These are phyloP conservation scores for Fusarium heterosporum DNA, from an alignment of 2,329 filamentous ascomycete genomes.

Conservation along the genomic window DNA sequence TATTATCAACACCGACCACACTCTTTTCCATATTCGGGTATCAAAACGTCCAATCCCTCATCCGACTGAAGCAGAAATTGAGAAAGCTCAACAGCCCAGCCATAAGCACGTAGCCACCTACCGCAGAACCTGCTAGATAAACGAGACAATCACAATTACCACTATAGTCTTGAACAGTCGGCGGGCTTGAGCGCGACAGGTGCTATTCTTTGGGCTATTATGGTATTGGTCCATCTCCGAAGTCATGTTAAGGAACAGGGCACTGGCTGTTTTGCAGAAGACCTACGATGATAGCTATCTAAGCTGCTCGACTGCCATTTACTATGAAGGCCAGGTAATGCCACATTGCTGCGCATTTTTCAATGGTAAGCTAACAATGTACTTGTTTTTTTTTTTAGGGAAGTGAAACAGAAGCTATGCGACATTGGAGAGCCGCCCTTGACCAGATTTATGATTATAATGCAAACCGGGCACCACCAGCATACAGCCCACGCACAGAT, in stretches of 20 bases:
- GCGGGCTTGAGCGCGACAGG: constrained; percentile 33
- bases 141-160: neutral
- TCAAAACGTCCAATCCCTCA: neutral
- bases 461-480: constrained; percentile 76
- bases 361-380: constrained; percentile 20
- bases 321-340: constrained; percentile 89
- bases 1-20: constrained; percentile 7
- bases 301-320: constrained; percentile 93
- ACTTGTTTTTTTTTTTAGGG: constrained; percentile 65
- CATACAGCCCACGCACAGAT: constrained; percentile 78
- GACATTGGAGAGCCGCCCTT: constrained; percentile 89
- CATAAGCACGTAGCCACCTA: constrained; percentile 17
- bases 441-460: constrained; percentile 90
- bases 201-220: constrained; percentile 46
- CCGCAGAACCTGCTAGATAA: constrained; percentile 19
- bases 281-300: constrained; percentile 97
- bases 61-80: constrained; percentile 5
- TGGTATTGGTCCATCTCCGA: constrained; percentile 40
- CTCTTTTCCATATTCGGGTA: neutral
- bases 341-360: neutral
- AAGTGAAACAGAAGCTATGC: constrained; percentile 89
- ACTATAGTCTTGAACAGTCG: constrained; percentile 16
- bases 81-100: constrained; percentile 2
- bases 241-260: constrained; percentile 66
- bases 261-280: constrained; percentile 85